Conservation (phyloP, 306 rosid genomes). For the Trifolium repens region DNA sequence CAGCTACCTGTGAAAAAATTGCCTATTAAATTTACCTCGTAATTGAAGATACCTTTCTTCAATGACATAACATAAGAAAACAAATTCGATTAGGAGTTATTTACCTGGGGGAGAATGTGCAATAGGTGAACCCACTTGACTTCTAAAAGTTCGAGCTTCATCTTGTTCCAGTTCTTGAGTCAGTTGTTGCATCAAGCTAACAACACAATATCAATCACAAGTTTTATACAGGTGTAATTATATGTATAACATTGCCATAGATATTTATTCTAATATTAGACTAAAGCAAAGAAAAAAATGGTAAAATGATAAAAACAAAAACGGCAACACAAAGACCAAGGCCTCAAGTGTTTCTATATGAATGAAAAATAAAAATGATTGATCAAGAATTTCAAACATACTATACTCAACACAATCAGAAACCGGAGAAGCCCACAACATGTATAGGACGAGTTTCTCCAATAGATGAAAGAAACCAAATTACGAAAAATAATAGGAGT, state of each 20-base stretch:
- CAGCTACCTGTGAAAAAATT: conserved; percentile 66
- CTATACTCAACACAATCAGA: too few relatives aligned
- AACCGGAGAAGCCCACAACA: too few relatives aligned
- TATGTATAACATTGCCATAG: conserved; percentile 6
- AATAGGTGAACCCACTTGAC: conserved; percentile 81
- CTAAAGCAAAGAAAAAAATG: conserved; percentile 22
- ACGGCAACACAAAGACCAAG: background rate
- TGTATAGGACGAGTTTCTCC: too few relatives aligned
- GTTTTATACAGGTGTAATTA: conserved; percentile 27
- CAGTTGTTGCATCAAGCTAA: conserved; percentile 87
- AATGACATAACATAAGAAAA: conserved; percentile 23
- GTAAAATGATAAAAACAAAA: background rate
- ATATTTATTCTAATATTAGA: background rate
- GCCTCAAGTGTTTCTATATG: background rate
- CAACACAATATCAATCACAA: conserved; percentile 17
- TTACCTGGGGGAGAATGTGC: conserved; percentile 92
- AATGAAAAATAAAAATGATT: background rate
- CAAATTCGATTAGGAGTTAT: conserved; percentile 35
- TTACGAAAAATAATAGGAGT: too few relatives aligned
- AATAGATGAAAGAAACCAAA: too few relatives aligned
- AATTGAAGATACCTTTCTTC: conserved; percentile 29
- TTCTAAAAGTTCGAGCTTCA: conserved; percentile 67
- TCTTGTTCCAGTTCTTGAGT: conserved; percentile 91
- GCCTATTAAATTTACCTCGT: conserved; percentile 25
- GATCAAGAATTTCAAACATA: background rate